Evolutionary conservation across 2,329 filamentous ascomycete genomes (phyloP).

Genomic region (Alternaria brassicae): DNA sequence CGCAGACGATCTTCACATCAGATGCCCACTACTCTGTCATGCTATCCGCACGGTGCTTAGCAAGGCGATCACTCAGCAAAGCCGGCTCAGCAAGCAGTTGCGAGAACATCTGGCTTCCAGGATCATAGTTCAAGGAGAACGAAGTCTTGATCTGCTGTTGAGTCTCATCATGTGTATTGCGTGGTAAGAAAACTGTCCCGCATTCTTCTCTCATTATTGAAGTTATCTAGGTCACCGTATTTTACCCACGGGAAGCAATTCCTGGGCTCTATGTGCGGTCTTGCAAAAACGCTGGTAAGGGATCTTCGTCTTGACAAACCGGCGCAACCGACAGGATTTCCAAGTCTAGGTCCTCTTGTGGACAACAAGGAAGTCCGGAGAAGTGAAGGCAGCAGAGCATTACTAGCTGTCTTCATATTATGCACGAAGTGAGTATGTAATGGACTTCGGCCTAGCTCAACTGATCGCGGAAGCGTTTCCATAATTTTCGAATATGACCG

Average conservation of each 20-base stretch:
- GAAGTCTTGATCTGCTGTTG: conserved; percentile 31
- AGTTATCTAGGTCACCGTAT: conserved; percentile 21
- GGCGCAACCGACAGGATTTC: conserved; percentile 12
- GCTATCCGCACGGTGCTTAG: conserved; percentile 31
- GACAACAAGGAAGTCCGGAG: conserved; percentile 37
- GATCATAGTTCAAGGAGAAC: conserved; percentile 32
- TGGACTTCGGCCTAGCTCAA: neutral
- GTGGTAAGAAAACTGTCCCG: conserved; percentile 19
- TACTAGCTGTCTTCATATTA: conserved; percentile 58
- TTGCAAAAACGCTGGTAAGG: conserved; percentile 26
- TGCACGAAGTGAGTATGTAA: conserved; percentile 45
- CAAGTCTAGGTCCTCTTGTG: conserved; percentile 4
- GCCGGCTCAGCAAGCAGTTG: conserved; percentile 23
- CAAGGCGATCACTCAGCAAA: conserved; percentile 21
- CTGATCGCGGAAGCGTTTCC: conserved; percentile 26
- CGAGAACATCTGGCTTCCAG: conserved; percentile 24
- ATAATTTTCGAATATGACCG: conserved; percentile 49
- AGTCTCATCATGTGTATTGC: conserved; percentile 28
- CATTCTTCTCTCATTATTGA: neutral
- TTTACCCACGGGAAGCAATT: conserved; percentile 27
- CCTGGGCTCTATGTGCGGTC: conserved; percentile 22
- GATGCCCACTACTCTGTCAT: conserved; percentile 18
- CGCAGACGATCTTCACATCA: conserved; percentile 9
- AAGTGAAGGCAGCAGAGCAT: conserved; percentile 59
- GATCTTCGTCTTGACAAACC: conserved; percentile 33